Percentiles rank a stretch among this genome's conserved stretches.
Conservation (phyloP, 1,284 basidiomycete genomes). For the Malassezia restricta region DNA sequence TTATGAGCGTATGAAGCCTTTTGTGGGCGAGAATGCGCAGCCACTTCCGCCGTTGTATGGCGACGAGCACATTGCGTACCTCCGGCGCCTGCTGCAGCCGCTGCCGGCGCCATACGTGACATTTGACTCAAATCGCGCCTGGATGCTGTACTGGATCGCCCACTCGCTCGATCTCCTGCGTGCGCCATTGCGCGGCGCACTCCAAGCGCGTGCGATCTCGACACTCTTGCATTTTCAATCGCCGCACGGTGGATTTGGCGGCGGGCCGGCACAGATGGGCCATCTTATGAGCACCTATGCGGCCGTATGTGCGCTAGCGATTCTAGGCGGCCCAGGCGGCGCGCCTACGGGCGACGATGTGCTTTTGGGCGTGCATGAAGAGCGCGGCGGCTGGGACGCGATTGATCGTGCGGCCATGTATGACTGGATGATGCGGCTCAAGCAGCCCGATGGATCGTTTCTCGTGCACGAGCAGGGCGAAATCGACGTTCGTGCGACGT, state of each 20-base stretch:
- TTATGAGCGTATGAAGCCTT: constrained; percentile 21
- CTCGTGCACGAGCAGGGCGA: constrained; percentile 76
- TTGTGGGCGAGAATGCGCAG: constrained; percentile 14
- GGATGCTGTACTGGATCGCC: constrained; percentile 43
- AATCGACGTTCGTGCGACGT: constrained; percentile 76
- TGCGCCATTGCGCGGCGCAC: constrained; percentile 21
- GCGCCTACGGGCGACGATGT: constrained; percentile 24
- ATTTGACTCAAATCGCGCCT: constrained; percentile 41
- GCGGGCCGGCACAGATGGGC: constrained; percentile 73
- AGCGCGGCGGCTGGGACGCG: constrained; percentile 44
- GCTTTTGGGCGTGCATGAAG: constrained; percentile 48
- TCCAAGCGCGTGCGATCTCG: constrained; percentile 28
- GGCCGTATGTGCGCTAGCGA: constrained; percentile 68
- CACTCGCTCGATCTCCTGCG: constrained; percentile 38
- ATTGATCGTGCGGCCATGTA: constrained; percentile 57
- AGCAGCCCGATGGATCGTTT: constrained; percentile 88
- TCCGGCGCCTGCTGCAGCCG: constrained; percentile 31
- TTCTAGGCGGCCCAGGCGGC: constrained; percentile 57
- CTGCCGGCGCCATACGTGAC: constrained; percentile 33
- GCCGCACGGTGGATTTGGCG: constrained; percentile 66
- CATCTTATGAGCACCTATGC: constrained; percentile 88
- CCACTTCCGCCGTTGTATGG: constrained; percentile 24
- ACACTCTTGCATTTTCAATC: constrained; percentile 42
- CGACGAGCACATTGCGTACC: constrained; percentile 31
- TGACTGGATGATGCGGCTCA: constrained; percentile 79